Evolutionary conservation across 2,329 filamentous ascomycete genomes (phyloP), one percentile per base, ranked within the genome.

Genomic region (Neofusicoccum umdonicola): DNA sequence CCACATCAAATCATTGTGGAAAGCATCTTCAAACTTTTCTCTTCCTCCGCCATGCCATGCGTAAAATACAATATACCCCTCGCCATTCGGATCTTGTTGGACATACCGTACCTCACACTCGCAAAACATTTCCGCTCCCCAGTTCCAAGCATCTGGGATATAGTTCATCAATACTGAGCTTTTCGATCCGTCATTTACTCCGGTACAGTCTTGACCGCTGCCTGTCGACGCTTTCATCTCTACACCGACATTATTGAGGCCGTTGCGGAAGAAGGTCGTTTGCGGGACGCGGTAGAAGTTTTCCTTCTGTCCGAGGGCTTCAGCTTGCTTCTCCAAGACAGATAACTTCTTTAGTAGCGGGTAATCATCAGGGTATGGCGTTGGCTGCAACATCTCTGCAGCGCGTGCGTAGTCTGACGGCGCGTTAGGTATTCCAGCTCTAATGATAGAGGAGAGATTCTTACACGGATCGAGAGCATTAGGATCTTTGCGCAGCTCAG

Each of bases 71-170:
- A 88, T 78, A 71, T 89, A 90, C 1, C 88, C 87, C 13, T 82
- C 70, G 1, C 52, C 56, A 0, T 73, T 72, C 1, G 78, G 78
- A 47, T 82, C 81, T 71, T 86, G 83, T 63, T 85, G 82, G 58
- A 90, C 79, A 69, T 89, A 85, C 50, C 85, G 80, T 1, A 90
- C 88, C 72, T 90, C 87, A 66, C 87, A 87, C 69, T 87, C 83
- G 73, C 88, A 90, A 67, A 90, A 90, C 2, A 90, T 85, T 70
- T 90, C 87, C 12, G 88, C 86, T 8, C 88, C 88, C 86, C 87
- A 88, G 69, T 89, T 88, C 88, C 87, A 90, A 1, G 88, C 87
- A 72, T 90, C 88, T 7, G 85, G 82, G 7, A 90, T 77, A 69
- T 90, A 90, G 0, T 88, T 90, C 42, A 88, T 86, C 1, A 87